Evolutionary conservation across 768 basidiomycete genomes (phyloP).

Genomic region (Chalciporus sphaerocephalus): DNA sequence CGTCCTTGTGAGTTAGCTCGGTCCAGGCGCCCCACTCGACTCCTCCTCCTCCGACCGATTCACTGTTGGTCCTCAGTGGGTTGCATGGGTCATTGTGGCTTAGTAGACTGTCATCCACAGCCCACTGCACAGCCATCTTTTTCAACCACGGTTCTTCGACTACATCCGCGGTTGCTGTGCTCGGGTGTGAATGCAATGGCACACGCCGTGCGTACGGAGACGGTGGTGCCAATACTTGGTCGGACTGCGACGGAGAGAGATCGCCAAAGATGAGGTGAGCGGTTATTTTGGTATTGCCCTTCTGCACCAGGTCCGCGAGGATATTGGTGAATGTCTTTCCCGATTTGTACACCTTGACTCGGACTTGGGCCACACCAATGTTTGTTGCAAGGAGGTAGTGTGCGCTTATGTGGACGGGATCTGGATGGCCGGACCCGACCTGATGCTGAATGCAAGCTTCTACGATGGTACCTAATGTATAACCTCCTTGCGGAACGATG

Average conservation of each 20-base stretch:
- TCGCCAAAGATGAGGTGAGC: conserved; percentile 55
- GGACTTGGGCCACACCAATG: conserved; percentile 42
- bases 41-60: conserved; percentile 49
- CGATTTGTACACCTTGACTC: conserved; percentile 42
- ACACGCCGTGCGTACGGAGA: conserved; percentile 58
- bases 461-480: conserved; percentile 50
- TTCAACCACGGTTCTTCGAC: conserved; percentile 34
- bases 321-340: conserved; percentile 56
- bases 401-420: conserved; percentile 58
- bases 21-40: conserved; percentile 56
- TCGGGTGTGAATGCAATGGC: conserved; percentile 53
- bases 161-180: conserved; percentile 28
- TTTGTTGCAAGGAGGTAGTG: conserved; percentile 51
- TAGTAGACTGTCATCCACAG: conserved; percentile 40
- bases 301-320: conserved; percentile 55
- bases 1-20: conserved; percentile 42
- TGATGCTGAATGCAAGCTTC: conserved; percentile 54
- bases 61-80: conserved; percentile 34
- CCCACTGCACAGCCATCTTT: conserved; percentile 31
- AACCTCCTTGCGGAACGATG: conserved; percentile 59
- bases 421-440: conserved; percentile 42
- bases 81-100: conserved; percentile 38
- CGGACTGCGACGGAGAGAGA: conserved; percentile 34
- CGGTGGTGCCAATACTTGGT: conserved; percentile 39
- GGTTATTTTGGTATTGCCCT: conserved; percentile 45